These are phyloP conservation scores for Penicillium tannophilum DNA, from an alignment of 495 filamentous ascomycete genomes.

Conservation along the genomic window DNA sequence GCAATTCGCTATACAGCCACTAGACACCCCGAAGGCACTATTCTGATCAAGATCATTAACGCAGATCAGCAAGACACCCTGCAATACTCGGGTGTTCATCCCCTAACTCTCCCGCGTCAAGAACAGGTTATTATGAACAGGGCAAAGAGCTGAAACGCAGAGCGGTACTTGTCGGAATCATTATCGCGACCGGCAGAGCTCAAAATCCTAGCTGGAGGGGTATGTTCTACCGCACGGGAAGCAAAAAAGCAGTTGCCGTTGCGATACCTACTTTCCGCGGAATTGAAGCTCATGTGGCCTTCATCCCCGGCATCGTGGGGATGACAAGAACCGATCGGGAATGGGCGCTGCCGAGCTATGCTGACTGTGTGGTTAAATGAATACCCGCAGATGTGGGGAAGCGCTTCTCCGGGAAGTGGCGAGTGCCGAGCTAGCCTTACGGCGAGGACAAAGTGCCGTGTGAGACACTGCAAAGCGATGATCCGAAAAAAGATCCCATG, in stretches of 20 bases:
- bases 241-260: not conserved
- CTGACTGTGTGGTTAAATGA: not conserved
- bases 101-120: not conserved
- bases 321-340: conserved; percentile 5
- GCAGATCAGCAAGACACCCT: not conserved
- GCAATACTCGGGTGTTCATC: not conserved
- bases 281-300: conserved; percentile 1
- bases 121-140: not conserved
- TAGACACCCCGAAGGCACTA: not conserved
- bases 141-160: not conserved
- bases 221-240: not conserved
- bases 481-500: not conserved
- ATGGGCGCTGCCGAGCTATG: not conserved
- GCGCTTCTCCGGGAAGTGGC: conserved; percentile 8
- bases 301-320: conserved; percentile 6
- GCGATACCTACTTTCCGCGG: not conserved
- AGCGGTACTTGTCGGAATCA: not conserved
- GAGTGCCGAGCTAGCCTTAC: not conserved
- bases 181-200: conserved; percentile 3
- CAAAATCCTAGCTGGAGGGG: not conserved
- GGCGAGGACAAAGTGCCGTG: not conserved
- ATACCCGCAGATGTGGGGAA: conserved; percentile 9
- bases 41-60: not conserved
- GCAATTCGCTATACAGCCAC: not conserved
- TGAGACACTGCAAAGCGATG: conserved; percentile 5